Percentiles rank a stretch among this genome's conserved stretches.
phyloP scores from a whole-genome alignment of 2,329 filamentous ascomycete genomes.

The Byssochlamys sp. region DNA sequence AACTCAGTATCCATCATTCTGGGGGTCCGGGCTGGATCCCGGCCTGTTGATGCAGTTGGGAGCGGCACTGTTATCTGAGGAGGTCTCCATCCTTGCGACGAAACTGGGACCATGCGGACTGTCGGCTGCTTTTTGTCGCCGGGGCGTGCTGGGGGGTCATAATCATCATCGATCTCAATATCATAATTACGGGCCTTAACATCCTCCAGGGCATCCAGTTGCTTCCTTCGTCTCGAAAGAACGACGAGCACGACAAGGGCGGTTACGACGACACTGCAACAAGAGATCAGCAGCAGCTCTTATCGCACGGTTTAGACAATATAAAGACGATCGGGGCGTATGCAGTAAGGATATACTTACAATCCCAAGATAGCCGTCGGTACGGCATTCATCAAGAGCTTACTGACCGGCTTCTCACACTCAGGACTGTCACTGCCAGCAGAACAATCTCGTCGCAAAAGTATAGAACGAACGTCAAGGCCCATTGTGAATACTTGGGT shows the following conservation, averaged over 20 bases:
- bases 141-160: constrained; percentile 2
- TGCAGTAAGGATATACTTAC: constrained; percentile 1
- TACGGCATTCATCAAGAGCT: constrained; percentile 4
- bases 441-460: neutral
- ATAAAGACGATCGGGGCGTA: neutral
- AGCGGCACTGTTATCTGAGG: neutral
- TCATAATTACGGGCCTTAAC: constrained; percentile 6
- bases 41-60: neutral
- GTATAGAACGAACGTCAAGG: neutral
- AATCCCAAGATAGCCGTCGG: constrained; percentile 4
- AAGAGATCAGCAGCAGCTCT: neutral
- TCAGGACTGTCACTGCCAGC: neutral
- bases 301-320: too few species aligned
- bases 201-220: constrained; percentile 2
- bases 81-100: neutral
- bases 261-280: constrained; percentile 3
- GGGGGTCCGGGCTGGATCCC: neutral
- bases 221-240: constrained; percentile 5
- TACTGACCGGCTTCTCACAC: constrained; percentile 7
- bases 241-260: constrained; percentile 1
- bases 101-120: neutral
- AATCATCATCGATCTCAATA: constrained; percentile 7
- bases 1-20: neutral
- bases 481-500: neutral
- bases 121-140: neutral